Evolutionary conservation across 345 rosid species (phyloP), one percentile per base, ranked within the genome.

Genomic region (Corchorus capsularis): DNA sequence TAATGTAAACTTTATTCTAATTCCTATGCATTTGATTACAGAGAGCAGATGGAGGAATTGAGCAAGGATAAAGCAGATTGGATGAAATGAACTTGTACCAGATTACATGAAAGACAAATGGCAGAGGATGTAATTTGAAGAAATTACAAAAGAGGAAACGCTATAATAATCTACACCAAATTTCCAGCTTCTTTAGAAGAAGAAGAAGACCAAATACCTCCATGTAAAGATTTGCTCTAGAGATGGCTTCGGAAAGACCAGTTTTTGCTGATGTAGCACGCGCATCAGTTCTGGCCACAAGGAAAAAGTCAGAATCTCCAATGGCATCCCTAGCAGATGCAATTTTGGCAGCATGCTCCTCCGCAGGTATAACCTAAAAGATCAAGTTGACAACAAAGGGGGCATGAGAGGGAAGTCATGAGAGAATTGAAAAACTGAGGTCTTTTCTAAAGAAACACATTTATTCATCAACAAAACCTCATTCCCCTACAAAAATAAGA

Each of bases 281-380:
- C 0, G 87, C 89, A 79, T 88, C 86, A 22, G 88, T 84, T 64
- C 93, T 80, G 47, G 87, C 89, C 27, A 86, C 82, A 27, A 90
- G 87, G 80, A 88, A 86, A 72, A 89, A 85, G 63, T 86, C 87
- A 12, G 89, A 78, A 76, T 82, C 85, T 79, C 89, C 87, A 41
- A 82, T 78, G 41, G 89, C 91, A 64, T 86, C 87, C 78, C 90
- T 86, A 0, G 89, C 85, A 69, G 87, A 84, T 63, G 87, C 89
- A 62, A 86, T 82, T 69, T 86, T 86, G 8, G 86, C 84, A 20
- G 91, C 90, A 74, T 88, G 86, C 78, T 88, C 89, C 75, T 84
- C 89, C 1, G 89, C 88, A 49, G 88, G 87, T 69, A 86, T 86
- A 75, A 86, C 82, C 87, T 82, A 72, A 78, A 39, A 55, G 17